A percentile compares a stretch with the other conserved stretches of the same genome.
Evolutionary conservation across 306 rosid genomes (phyloP).

Genomic region (Hylodesmum podocarpum): DNA sequence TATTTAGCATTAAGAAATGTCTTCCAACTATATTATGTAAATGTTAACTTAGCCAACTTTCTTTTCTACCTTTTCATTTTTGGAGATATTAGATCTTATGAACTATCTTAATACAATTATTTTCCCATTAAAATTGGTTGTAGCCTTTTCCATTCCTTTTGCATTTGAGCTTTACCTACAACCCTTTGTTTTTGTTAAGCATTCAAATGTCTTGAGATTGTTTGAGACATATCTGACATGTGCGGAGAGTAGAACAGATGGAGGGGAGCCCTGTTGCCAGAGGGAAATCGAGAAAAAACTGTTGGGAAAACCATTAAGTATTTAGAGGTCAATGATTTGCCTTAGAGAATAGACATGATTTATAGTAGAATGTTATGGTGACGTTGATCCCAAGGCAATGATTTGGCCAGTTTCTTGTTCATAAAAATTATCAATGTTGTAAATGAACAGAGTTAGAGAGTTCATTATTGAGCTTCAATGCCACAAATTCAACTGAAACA

Average conservation of each 20-base stretch:
- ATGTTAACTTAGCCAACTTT: background rate
- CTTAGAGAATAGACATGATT: background rate
- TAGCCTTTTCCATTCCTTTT: background rate
- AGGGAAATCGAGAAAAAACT: background rate
- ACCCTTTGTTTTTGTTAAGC: background rate
- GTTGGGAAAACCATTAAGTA: background rate
- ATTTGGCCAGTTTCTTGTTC: background rate
- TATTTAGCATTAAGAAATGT: conserved; percentile 8
- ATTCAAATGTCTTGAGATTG: background rate
- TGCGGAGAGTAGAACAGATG: background rate
- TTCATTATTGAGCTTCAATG: background rate
- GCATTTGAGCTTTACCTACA: background rate
- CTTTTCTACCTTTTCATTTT: background rate
- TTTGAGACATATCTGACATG: background rate
- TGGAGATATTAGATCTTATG: background rate
- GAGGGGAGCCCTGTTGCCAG: background rate
- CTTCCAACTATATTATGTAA: background rate
- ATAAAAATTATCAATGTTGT: background rate
- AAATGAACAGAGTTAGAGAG: conserved; percentile 7
- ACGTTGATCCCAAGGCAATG: too few relatives aligned
- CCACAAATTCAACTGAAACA: conserved; percentile 9
- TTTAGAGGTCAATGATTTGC: background rate
- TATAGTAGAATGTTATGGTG: background rate
- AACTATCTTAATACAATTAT: background rate
- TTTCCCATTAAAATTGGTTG: background rate